Percentiles rank a stretch among this genome's conserved stretches.
phyloP scores from a whole-genome alignment of 2,329 filamentous ascomycete genomes.

The Calycina marina region DNA sequence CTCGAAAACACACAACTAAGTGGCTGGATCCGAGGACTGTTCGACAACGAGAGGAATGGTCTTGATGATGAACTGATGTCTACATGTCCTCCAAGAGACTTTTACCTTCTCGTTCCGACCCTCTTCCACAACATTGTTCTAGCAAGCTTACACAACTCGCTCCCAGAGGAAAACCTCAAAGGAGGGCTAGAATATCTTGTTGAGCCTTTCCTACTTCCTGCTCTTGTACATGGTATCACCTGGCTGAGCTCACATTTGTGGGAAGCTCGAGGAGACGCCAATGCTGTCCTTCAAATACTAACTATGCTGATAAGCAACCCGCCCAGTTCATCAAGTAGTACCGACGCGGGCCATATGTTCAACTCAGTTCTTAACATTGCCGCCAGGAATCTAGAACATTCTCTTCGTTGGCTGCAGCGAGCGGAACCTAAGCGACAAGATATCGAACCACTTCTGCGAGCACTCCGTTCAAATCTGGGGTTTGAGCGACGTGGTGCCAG shows the following conservation, averaged over 20 bases:
- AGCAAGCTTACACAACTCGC: conserved; percentile 47
- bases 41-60: conserved; percentile 57
- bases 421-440: conserved; percentile 53
- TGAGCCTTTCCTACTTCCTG: conserved; percentile 68
- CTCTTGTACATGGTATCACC: conserved; percentile 56
- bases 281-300: conserved; percentile 55
- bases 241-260: conserved; percentile 60
- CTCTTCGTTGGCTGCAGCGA: conserved; percentile 50
- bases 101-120: conserved; percentile 64
- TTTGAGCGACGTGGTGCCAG: conserved; percentile 46
- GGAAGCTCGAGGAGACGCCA: conserved; percentile 49
- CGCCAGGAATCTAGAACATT: conserved; percentile 52
- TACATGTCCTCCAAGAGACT: conserved; percentile 68
- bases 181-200: conserved; percentile 67
- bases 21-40: conserved; percentile 66
- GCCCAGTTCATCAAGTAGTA: conserved; percentile 45
- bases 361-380: conserved; percentile 57
- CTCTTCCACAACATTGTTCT: conserved; percentile 63
- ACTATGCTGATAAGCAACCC: conserved; percentile 54
- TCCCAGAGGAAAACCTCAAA: conserved; percentile 57
- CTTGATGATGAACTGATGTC: conserved; percentile 71
- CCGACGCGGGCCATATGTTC: conserved; percentile 54
- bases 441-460: conserved; percentile 52
- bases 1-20: conserved; percentile 50
- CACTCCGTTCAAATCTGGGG: conserved; percentile 41